Evolutionary conservation across 352 stramenopile genomes (phyloP), one percentile per base, ranked within the genome.

Genomic region (Halophytophthora batemanensis): DNA sequence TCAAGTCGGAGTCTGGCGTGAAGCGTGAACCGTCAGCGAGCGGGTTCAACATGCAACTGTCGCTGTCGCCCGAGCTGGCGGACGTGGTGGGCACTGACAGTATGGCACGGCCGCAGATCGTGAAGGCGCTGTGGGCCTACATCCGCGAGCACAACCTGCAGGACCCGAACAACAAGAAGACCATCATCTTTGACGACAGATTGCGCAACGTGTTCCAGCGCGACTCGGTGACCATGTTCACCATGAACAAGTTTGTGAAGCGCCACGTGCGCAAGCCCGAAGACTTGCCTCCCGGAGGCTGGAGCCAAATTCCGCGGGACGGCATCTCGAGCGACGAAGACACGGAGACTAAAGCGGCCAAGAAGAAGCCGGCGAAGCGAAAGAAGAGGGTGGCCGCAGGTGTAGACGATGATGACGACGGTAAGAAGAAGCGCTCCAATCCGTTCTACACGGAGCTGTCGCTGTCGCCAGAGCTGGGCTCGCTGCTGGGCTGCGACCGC

Each of bases 61-160:
- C 72, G 33, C 55, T 96, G 37, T 92, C 79, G 5, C 86, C 86
- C 0, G 84, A 90, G 49, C 75, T 96, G 3, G 81, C 77, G 17
- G 54, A 59, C 17, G 78, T 98, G n/a, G 77, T 96, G 1, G 80
- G 90, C 28, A 74, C 76, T 0, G 82, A 94, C 3, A 69, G 74
- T 34, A 95, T 95, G 82, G 85, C 90, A 2, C 74, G 95, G 2
- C 91, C 92, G 7, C 88, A 98, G 53, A 86, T 98, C 33, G 91
- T 98, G 29, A 98, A 98, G 61, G 68, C 72, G n/a, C 50, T 99
- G 2, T 99, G 96, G 96, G 86, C 95, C 44, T 98, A 99, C 65
- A 98, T 99, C 47, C 86, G 84, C 42, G 87, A 96, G 48, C 77
- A 99, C 56, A 64, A 96, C 21, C 76, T 99, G 31, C 96, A 99